Evolutionary conservation across 805 yeast species (phyloP).

Genomic region (Suhomyces prunicola): DNA sequence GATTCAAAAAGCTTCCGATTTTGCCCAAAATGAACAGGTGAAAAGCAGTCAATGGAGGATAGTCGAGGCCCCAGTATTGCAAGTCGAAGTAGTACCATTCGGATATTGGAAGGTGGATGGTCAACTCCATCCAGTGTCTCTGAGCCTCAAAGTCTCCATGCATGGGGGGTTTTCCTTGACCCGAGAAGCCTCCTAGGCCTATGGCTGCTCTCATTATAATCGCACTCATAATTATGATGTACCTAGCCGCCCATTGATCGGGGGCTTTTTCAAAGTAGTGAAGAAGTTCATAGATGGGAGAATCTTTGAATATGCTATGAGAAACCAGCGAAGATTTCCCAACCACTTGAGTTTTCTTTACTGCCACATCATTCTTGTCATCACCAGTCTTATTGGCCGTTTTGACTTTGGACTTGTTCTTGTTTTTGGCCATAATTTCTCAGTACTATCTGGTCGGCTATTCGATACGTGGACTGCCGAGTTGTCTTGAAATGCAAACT

Average conservation of each 20-base stretch:
- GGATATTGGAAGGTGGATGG: slow-evolving; percentile 65
- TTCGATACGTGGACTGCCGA: background rate
- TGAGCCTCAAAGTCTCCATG: slow-evolving; percentile 98
- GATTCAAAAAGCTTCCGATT: slow-evolving; percentile 61
- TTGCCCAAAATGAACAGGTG: slow-evolving; percentile 81
- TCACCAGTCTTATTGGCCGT: background rate
- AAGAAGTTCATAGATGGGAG: slow-evolving; percentile 78
- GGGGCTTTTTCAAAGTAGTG: slow-evolving; percentile 75
- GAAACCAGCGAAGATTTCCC: background rate
- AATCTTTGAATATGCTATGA: slow-evolving; percentile 36
- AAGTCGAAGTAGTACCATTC: slow-evolving; percentile 90
- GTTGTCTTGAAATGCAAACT: background rate
- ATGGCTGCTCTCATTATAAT: slow-evolving; percentile 77
- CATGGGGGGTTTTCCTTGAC: slow-evolving; percentile 67
- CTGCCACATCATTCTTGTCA: background rate
- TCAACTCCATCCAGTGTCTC: slow-evolving; percentile 95
- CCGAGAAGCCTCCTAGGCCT: slow-evolving; percentile 87
- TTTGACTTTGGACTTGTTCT: slow-evolving; percentile 8
- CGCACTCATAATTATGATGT: slow-evolving; percentile 69
- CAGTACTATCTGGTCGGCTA: background rate
- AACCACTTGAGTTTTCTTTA: background rate
- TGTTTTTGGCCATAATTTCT: slow-evolving; percentile 9
- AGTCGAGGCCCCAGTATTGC: slow-evolving; percentile 94
- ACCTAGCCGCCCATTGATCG: slow-evolving; percentile 88
- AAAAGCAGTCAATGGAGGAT: slow-evolving; percentile 94